These are phyloP conservation scores for Crucihimalaya himalaica DNA, from an alignment of 345 rosid species.

Conservation along the genomic window DNA sequence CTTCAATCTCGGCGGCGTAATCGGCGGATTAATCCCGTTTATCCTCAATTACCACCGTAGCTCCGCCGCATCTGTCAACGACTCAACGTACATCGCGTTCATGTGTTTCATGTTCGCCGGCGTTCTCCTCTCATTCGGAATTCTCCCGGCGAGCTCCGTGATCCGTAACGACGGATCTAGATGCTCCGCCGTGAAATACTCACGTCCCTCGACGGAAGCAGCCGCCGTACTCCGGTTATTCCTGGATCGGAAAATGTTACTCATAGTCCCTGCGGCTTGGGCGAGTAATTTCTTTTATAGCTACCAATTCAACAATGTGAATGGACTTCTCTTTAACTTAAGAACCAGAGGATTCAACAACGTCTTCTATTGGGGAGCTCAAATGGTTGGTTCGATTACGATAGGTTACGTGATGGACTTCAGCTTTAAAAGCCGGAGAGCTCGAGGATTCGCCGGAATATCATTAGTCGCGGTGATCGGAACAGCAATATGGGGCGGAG, in stretches of 20 bases:
- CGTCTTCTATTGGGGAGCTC: slow-evolving; percentile 93
- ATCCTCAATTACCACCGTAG: slow-evolving; percentile 60
- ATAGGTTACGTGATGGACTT: slow-evolving; percentile 81
- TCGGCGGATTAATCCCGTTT: slow-evolving; percentile 72
- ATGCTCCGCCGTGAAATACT: slow-evolving; percentile 59
- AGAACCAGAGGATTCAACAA: slow-evolving; percentile 89
- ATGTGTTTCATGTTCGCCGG: slow-evolving; percentile 84
- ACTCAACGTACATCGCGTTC: slow-evolving; percentile 69
- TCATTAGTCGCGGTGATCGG: slow-evolving; percentile 60
- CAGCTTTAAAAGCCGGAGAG: slow-evolving; percentile 69
- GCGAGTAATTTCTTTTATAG: slow-evolving; percentile 87
- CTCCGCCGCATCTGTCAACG: slow-evolving; percentile 62
- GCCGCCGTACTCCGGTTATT: slow-evolving; percentile 51
- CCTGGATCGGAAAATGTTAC: slow-evolving; percentile 65
- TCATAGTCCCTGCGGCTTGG: slow-evolving; percentile 84
- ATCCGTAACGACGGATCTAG: slow-evolving; percentile 61
- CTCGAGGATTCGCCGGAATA: slow-evolving; percentile 73
- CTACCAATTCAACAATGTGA: slow-evolving; percentile 83
- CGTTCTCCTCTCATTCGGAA: slow-evolving; percentile 50
- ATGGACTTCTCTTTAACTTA: slow-evolving; percentile 60
- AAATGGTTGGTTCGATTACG: slow-evolving; percentile 73
- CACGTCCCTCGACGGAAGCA: slow-evolving; percentile 46
- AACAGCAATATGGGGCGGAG: slow-evolving; percentile 79
- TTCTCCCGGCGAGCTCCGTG: slow-evolving; percentile 56
- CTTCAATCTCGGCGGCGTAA: slow-evolving; percentile 78